A percentile compares a stretch with the other conserved stretches of the same genome.
phyloP scores from a whole-genome alignment of 1,139 yeast species.

The Yamadazyma sp. region DNA sequence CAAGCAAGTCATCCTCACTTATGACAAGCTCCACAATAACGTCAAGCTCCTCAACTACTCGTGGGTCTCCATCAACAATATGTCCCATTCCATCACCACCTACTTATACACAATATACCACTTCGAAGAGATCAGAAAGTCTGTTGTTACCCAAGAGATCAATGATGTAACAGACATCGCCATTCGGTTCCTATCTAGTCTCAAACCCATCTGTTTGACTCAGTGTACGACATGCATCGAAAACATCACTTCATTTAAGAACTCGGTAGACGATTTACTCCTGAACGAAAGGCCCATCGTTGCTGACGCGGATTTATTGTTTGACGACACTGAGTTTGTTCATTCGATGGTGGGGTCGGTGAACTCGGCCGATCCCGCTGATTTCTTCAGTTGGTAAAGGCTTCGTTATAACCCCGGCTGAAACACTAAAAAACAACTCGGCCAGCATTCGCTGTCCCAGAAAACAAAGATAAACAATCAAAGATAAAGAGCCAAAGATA shows the following conservation, averaged over 20 bases:
- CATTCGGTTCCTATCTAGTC: conserved; percentile 1
- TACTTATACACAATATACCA: conserved; percentile 73
- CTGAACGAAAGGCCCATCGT: conserved; percentile 4
- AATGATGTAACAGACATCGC: not conserved
- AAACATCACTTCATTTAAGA: conserved; percentile 7
- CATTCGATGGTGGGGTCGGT: conserved; percentile 13
- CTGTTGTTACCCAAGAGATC: not conserved
- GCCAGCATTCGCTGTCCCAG: no score
- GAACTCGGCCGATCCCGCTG: conserved; percentile 4
- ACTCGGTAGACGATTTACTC: conserved; percentile 7
- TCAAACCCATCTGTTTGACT: conserved; percentile 8
- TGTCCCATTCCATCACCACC: conserved; percentile 83
- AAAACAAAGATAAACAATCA: no score
- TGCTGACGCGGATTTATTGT: conserved; percentile 5
- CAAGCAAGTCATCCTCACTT: conserved; percentile 8
- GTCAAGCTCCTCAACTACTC: conserved; percentile 56
- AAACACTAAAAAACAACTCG: no score
- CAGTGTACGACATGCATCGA: conserved; percentile 9
- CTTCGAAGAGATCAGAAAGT: conserved; percentile 48
- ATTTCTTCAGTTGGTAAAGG: conserved; percentile 3
- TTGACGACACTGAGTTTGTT: conserved; percentile 12
- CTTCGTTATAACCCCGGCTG: no score
- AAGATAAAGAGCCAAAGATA: no score
- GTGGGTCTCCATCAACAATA: conserved; percentile 89
- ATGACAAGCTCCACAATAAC: conserved; percentile 8